These are phyloP conservation scores for Solanum chacoense DNA, from an alignment of 305 asterid genomes.

Conservation along the genomic window DNA sequence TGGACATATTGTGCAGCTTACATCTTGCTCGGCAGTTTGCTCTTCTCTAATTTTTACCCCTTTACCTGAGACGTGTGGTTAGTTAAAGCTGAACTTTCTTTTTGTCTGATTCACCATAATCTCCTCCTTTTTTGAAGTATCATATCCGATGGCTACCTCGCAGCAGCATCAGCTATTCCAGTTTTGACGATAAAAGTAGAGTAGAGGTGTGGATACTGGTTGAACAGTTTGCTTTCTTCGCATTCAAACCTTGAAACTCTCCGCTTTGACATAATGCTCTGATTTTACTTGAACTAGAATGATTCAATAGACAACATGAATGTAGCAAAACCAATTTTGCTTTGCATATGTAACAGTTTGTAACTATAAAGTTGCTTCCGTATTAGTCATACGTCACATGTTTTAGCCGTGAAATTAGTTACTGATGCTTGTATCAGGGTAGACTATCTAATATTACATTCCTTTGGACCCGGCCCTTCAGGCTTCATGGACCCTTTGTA, in stretches of 20 bases:
- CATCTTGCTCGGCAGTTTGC: constrained; percentile 70
- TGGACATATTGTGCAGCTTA: constrained; percentile 76
- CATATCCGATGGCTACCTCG: not conserved
- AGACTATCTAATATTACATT: not conserved
- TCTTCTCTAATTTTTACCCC: constrained; percentile 94
- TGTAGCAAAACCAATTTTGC: not conserved
- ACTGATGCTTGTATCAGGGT: not conserved
- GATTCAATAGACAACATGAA: not conserved
- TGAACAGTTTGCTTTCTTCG: not conserved
- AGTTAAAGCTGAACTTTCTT: not conserved
- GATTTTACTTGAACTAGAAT: not conserved
- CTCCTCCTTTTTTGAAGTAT: not conserved
- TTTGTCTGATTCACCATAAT: not conserved
- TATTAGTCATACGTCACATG: not conserved
- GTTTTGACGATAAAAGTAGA: not conserved
- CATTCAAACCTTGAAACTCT: not conserved
- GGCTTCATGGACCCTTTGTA: not conserved
- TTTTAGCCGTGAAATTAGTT: not conserved
- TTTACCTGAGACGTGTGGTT: constrained; percentile 47
- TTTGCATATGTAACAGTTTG: not conserved
- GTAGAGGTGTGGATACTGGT: not conserved
- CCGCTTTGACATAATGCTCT: not conserved
- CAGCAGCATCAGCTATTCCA: not conserved
- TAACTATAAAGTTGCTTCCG: not conserved
- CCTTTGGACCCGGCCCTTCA: not conserved